Evolutionary conservation across 805 yeast genomes (phyloP).

Genomic region (Zygosaccharomyces pseudorouxii): DNA sequence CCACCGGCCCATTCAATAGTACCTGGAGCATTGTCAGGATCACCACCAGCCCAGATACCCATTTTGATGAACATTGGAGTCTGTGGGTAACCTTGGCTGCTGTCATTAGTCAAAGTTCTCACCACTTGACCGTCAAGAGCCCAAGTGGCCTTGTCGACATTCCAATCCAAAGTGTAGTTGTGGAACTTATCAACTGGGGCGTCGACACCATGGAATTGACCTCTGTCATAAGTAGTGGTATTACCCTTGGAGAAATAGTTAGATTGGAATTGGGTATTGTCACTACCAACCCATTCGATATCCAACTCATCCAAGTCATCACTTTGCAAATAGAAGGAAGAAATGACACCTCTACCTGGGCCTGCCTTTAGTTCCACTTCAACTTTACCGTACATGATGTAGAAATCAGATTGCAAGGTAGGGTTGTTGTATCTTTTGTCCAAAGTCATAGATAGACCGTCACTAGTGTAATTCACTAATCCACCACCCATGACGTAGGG

Average conservation of each 20-base stretch:
- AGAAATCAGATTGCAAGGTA: conserved; percentile 67
- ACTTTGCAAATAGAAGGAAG: conserved; percentile 73
- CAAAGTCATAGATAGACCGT: conserved; percentile 62
- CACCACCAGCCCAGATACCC: conserved; percentile 86
- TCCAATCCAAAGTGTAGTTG: conserved; percentile 85
- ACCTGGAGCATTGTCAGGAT: conserved; percentile 56
- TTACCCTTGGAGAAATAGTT: conserved; percentile 80
- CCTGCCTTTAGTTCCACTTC: conserved; percentile 72
- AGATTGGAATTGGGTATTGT: conserved; percentile 66
- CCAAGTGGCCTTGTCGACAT: conserved; percentile 60
- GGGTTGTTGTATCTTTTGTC: conserved; percentile 71
- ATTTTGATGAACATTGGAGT: conserved; percentile 73
- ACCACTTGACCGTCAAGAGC: conserved; percentile 63
- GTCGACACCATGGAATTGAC: conserved; percentile 57
- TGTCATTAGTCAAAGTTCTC: conserved; percentile 53
- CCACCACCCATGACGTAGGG: conserved; percentile 40
- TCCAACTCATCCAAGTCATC: conserved; percentile 91
- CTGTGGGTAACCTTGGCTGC: conserved; percentile 78
- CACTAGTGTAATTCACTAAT: conserved; percentile 42
- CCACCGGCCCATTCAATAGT: conserved; percentile 87
- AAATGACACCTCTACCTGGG: conserved; percentile 70
- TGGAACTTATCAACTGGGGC: conserved; percentile 56
- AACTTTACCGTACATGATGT: conserved; percentile 84
- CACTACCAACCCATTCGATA: conserved; percentile 82
- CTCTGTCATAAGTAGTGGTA: conserved; percentile 73